These are phyloP conservation scores for Fraxinus nigra DNA, from an alignment of 305 asterid genomes.

Conservation along the genomic window DNA sequence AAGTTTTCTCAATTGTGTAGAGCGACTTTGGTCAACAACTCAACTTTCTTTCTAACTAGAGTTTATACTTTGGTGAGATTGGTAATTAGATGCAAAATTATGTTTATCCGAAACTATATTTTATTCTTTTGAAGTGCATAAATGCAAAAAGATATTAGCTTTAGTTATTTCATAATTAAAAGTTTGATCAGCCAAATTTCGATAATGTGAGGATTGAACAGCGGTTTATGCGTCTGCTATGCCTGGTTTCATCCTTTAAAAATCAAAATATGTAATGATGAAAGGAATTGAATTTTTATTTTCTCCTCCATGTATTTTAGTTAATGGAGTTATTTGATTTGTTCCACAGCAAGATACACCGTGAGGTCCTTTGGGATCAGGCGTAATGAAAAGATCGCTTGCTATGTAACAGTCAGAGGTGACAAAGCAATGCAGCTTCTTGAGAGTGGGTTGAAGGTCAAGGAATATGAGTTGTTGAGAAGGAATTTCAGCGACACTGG, in stretches of 20 bases:
- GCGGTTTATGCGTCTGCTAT: background rate
- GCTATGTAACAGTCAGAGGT: background rate
- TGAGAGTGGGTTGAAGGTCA: conserved; percentile 1
- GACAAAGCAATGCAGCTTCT: background rate
- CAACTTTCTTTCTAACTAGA: background rate
- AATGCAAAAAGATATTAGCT: background rate
- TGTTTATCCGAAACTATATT: background rate
- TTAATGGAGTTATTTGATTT: background rate
- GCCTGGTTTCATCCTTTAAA: background rate
- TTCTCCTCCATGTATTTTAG: background rate
- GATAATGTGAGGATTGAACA: background rate
- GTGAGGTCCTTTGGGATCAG: background rate
- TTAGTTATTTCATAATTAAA: too few relatives aligned
- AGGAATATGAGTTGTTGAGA: background rate
- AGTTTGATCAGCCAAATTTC: background rate
- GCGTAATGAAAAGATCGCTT: background rate
- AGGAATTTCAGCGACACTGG: background rate
- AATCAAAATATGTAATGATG: background rate
- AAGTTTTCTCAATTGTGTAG: background rate
- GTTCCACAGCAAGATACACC: background rate
- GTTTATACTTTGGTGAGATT: background rate
- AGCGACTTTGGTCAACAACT: background rate
- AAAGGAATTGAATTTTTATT: background rate
- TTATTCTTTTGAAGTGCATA: background rate
- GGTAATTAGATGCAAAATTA: background rate